phyloP scores from a whole-genome alignment of 192 early-diverging fungal species.

The Rhizoclosmatium globosum region DNA sequence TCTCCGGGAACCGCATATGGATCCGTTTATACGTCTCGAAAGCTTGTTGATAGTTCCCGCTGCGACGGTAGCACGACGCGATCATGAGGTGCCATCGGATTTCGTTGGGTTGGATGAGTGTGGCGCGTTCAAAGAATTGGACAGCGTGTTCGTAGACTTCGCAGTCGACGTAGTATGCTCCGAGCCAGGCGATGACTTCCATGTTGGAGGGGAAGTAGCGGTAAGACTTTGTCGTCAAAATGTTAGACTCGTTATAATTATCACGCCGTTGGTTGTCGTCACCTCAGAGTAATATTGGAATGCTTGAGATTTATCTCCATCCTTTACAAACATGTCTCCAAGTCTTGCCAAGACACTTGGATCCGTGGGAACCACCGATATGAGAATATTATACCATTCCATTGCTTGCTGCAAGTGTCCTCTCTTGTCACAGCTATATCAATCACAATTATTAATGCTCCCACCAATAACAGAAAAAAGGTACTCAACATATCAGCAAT shows the following conservation, averaged over 20 bases:
- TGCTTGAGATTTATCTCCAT: conserved; percentile 66
- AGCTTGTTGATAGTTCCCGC: conserved; percentile 64
- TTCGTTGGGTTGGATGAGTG: conserved; percentile 57
- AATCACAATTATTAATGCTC: neutral
- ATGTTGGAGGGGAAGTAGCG: conserved; percentile 66
- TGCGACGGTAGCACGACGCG: conserved; percentile 59
- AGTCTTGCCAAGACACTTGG: conserved; percentile 60
- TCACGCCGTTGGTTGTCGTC: neutral
- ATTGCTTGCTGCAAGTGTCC: conserved; percentile 58
- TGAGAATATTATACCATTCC: conserved; percentile 70
- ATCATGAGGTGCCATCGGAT: conserved; percentile 70
- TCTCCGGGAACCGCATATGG: conserved; percentile 64
- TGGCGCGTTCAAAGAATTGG: conserved; percentile 64
- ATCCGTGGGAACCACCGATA: conserved; percentile 69
- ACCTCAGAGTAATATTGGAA: conserved; percentile 71
- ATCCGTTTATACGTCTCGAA: conserved; percentile 65
- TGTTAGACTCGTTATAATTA: neutral
- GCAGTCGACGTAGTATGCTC: conserved; percentile 70
- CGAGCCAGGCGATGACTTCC: conserved; percentile 66
- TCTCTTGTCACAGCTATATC: conserved; percentile 56
- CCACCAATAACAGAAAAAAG: conserved; percentile 23
- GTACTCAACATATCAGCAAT: conserved; percentile 65
- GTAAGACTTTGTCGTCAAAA: conserved; percentile 49
- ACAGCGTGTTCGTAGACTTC: conserved; percentile 69
- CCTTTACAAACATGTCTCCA: conserved; percentile 58